phyloP scores from a whole-genome alignment of 2,329 filamentous ascomycete species.

The Cladosporium sp. region DNA sequence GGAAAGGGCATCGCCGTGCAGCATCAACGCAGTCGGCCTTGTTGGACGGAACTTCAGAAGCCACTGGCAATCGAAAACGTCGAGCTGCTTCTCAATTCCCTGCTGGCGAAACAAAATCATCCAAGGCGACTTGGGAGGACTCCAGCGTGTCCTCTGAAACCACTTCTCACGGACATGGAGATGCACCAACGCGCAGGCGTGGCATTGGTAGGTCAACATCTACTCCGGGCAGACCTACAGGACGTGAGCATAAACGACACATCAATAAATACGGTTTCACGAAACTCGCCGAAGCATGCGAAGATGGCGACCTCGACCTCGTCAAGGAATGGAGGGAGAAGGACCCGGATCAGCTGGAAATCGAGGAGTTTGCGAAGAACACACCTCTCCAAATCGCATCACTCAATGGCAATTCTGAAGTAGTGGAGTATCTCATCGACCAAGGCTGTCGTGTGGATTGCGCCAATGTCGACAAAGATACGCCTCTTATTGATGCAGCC shows the following conservation, averaged over 20 bases:
- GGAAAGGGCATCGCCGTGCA: slow-evolving; percentile 58
- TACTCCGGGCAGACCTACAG: slow-evolving; percentile 54
- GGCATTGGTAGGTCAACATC: slow-evolving; percentile 47
- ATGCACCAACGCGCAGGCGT: slow-evolving; percentile 56
- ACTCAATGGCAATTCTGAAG: slow-evolving; percentile 77
- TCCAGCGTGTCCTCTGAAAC: slow-evolving; percentile 51
- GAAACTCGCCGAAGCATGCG: slow-evolving; percentile 81
- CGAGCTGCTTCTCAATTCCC: slow-evolving; percentile 50
- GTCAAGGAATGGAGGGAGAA: slow-evolving; percentile 72
- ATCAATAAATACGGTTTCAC: slow-evolving; percentile 92
- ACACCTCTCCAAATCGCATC: slow-evolving; percentile 91
- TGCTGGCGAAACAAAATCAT: slow-evolving; percentile 26
- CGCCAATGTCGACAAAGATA: slow-evolving; percentile 72
- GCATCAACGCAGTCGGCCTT: slow-evolving; percentile 60
- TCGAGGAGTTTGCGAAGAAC: slow-evolving; percentile 92
- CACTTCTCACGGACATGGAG: slow-evolving; percentile 56
- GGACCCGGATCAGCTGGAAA: slow-evolving; percentile 80
- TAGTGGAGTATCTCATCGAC: slow-evolving; percentile 81
- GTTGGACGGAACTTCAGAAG: slow-evolving; percentile 46
- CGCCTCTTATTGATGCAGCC: slow-evolving; percentile 89
- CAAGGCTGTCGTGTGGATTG: slow-evolving; percentile 81
- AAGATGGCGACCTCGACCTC: slow-evolving; percentile 73
- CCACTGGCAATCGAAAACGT: slow-evolving; percentile 23
- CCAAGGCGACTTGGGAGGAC: slow-evolving; percentile 52
- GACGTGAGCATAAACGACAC: slow-evolving; percentile 69